phyloP scores from a whole-genome alignment of 768 basidiomycete species.

The Lentinula guzmanii region DNA sequence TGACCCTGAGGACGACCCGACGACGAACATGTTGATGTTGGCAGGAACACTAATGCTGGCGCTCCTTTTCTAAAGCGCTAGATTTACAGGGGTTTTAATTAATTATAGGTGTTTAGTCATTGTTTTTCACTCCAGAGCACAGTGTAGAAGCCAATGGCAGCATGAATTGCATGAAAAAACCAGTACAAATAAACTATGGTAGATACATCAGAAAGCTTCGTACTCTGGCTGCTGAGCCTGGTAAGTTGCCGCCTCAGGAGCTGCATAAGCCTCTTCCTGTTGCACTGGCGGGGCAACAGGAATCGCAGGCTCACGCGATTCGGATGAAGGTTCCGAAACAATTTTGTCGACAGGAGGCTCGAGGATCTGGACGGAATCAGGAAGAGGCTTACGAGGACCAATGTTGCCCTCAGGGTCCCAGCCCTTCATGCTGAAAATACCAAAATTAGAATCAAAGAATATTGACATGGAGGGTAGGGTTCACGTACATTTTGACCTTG shows the following conservation, averaged over 20 bases:
- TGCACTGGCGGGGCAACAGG: slow-evolving; percentile 43
- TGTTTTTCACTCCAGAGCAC: no score
- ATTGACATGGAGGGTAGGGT: not conserved
- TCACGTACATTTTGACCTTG: slow-evolving; percentile 96
- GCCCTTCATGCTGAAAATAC: slow-evolving; percentile 80
- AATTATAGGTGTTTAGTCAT: no score
- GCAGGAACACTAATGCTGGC: no score
- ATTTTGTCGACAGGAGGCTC: slow-evolving; percentile 91
- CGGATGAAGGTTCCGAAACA: slow-evolving; percentile 83
- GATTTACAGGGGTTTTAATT: no score
- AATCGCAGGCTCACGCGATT: slow-evolving; percentile 68
- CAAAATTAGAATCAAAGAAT: slow-evolving; percentile 5
- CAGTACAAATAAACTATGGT: slow-evolving; percentile 9
- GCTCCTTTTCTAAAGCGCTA: no score
- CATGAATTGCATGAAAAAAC: slow-evolving; percentile 1
- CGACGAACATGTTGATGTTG: not conserved
- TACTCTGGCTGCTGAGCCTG: slow-evolving; percentile 24
- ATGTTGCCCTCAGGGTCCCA: slow-evolving; percentile 86
- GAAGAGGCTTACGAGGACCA: slow-evolving; percentile 91
- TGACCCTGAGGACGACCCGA: not conserved
- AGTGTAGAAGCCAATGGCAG: no score
- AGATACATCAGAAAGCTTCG: slow-evolving; percentile 50
- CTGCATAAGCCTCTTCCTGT: slow-evolving; percentile 44
- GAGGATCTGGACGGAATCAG: slow-evolving; percentile 86
- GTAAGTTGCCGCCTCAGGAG: slow-evolving; percentile 33